These are phyloP conservation scores for Rhizopus delemar DNA, from an alignment of 371 early-diverging fungal species.

Conservation along the genomic window DNA sequence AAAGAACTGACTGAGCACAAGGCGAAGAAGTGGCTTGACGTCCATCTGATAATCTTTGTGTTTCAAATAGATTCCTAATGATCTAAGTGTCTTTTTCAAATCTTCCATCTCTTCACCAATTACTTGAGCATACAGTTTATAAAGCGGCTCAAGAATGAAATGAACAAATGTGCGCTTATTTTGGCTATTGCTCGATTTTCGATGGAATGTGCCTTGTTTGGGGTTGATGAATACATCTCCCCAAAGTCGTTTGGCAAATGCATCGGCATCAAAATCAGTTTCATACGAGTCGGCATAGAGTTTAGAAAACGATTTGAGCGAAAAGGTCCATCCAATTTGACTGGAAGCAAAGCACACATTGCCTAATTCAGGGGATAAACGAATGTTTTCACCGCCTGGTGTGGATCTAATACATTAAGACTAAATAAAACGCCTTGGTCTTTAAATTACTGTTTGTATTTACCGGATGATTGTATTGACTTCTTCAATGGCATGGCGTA, in stretches of 20 bases:
- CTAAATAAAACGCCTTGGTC: not conserved
- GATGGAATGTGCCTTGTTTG: constrained; percentile 77
- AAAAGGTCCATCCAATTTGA: constrained; percentile 94
- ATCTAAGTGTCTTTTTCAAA: constrained; percentile 69
- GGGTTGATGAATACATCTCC: constrained; percentile 94
- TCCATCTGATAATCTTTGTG: constrained; percentile 75
- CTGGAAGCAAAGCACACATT: constrained; percentile 96
- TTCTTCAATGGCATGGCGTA: constrained; percentile 93
- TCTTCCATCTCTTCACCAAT: constrained; percentile 73
- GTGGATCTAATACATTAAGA: constrained; percentile 30
- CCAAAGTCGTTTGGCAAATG: constrained; percentile 94
- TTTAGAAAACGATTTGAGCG: constrained; percentile 90
- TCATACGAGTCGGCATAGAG: constrained; percentile 80
- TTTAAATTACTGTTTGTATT: not conserved
- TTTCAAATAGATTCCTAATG: constrained; percentile 83
- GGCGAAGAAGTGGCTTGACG: constrained; percentile 78
- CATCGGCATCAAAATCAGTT: constrained; percentile 71
- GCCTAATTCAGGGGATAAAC: constrained; percentile 92
- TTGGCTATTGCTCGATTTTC: constrained; percentile 60
- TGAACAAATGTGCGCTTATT: constrained; percentile 90
- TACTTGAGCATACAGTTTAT: constrained; percentile 87
- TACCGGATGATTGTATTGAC: constrained; percentile 85
- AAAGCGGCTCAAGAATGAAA: constrained; percentile 95
- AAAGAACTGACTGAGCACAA: constrained; percentile 89
- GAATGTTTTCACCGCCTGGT: constrained; percentile 56